A percentile compares a stretch with the other conserved stretches of the same genome.
These are phyloP conservation scores for Trifolium dubium DNA, from an alignment of 306 rosid genomes.

Conservation along the genomic window DNA sequence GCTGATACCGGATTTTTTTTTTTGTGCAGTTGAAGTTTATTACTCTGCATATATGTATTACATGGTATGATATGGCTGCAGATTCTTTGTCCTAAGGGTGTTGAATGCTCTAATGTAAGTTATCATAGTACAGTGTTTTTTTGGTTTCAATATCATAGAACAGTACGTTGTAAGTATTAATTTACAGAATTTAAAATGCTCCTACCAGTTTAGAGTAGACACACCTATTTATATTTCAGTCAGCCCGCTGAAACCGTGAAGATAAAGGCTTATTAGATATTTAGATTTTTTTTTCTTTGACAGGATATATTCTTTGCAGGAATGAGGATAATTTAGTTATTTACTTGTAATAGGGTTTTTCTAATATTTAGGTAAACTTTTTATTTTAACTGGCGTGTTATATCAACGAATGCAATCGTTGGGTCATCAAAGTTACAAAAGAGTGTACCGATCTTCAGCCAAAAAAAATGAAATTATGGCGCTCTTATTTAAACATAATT, in stretches of 20 bases:
- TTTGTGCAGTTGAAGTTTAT: slow-evolving; percentile 35
- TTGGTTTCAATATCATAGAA: background rate
- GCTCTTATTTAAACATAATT: no score
- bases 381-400: slow-evolving; percentile 5
- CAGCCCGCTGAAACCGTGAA: slow-evolving; percentile 22
- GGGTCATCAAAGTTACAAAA: no score
- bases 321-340: slow-evolving; percentile 26
- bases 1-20: slow-evolving; percentile 32
- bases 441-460: no score
- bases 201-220: slow-evolving; percentile 7
- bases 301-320: background rate
- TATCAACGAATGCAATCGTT: background rate
- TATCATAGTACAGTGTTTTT: background rate
- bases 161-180: slow-evolving; percentile 13
- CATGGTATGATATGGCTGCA: slow-evolving; percentile 33
- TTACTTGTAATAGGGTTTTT: slow-evolving; percentile 30
- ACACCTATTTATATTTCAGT: slow-evolving; percentile 15
- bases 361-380: slow-evolving; percentile 22
- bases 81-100: slow-evolving; percentile 36
- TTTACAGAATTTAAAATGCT: slow-evolving; percentile 38
- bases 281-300: background rate
- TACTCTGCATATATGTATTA: slow-evolving; percentile 29
- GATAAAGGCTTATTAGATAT: slow-evolving; percentile 21
- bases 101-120: slow-evolving; percentile 28
- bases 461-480: no score